These are phyloP conservation scores for Rhodotorula sp. DNA, from an alignment of 1,284 basidiomycete genomes.

Conservation along the genomic window DNA sequence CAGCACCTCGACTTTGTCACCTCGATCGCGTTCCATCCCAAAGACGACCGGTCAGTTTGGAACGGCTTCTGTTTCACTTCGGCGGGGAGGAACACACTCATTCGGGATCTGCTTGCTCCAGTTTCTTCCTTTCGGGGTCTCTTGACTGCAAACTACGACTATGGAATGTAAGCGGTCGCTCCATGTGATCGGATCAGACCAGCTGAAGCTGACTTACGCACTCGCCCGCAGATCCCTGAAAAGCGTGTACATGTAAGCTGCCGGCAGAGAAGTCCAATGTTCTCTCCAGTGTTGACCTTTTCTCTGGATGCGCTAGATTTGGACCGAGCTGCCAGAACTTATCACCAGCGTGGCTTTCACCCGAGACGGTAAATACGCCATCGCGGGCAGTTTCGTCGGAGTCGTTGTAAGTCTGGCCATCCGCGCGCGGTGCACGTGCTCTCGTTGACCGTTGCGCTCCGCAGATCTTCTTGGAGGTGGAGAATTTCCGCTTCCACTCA, in stretches of 20 bases:
- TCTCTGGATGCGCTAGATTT: conserved; percentile 19
- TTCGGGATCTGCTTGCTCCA: neutral
- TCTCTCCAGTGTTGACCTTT: neutral
- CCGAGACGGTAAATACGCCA: conserved; percentile 45
- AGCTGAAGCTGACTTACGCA: neutral
- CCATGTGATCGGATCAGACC: neutral
- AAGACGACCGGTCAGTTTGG: conserved; percentile 46
- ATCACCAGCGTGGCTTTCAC: conserved; percentile 50
- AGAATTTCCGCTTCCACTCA: conserved; percentile 44
- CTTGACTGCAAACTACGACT: conserved; percentile 50
- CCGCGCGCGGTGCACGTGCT: neutral
- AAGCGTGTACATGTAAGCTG: conserved; percentile 29
- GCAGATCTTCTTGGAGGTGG: conserved; percentile 46
- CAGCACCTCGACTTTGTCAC: conserved; percentile 50
- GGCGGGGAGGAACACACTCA: too few species aligned
- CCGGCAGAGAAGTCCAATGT: too few species aligned
- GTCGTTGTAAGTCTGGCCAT: conserved; percentile 31
- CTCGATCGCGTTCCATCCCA: conserved; percentile 47
- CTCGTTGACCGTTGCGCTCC: neutral
- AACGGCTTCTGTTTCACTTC: neutral
- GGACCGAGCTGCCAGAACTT: conserved; percentile 48
- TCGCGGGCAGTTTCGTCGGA: conserved; percentile 49
- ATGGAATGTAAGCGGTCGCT: conserved; percentile 44
- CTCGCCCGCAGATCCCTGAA: conserved; percentile 33
- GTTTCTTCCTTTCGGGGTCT: conserved; percentile 49